phyloP scores from a whole-genome alignment of 345 rosid genomes.

The Arabis alpina region DNA sequence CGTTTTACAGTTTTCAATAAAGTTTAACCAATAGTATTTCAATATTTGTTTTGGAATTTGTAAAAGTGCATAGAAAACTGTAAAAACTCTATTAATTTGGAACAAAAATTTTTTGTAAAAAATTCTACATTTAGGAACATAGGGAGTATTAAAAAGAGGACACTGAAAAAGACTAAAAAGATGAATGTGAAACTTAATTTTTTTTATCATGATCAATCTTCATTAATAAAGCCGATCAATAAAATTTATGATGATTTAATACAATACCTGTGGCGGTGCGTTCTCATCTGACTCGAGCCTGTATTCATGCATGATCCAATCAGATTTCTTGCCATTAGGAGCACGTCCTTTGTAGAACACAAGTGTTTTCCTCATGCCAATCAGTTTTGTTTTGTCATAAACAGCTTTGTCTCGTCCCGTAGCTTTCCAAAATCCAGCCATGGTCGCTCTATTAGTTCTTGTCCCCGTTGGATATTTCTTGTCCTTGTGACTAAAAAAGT shows the following conservation, averaged over 20 bases:
- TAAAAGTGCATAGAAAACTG: too few relatives aligned
- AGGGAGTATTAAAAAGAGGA: neutral
- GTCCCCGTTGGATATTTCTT: conserved; percentile 98
- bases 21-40: too few relatives aligned
- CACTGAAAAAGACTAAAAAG: conserved; percentile 7
- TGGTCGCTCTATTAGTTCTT: conserved; percentile 90
- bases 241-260: neutral
- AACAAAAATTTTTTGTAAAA: too few relatives aligned
- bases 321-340: conserved; percentile 86
- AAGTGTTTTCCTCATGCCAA: conserved; percentile 97
- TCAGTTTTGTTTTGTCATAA: conserved; percentile 80
- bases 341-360: conserved; percentile 98
- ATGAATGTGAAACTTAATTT: conserved; percentile 3
- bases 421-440: conserved; percentile 98
- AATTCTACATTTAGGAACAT: too few relatives aligned
- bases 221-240: conserved; percentile 1
- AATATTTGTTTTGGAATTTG: too few relatives aligned
- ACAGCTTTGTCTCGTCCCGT: conserved; percentile 94
- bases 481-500: conserved; percentile 96
- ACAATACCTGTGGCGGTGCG: conserved; percentile 87
- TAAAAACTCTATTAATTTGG: too few relatives aligned
- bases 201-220: conserved; percentile 12
- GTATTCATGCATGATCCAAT: conserved; percentile 98
- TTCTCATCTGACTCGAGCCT: conserved; percentile 90
- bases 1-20: too few relatives aligned